Evolutionary conservation across 2,329 filamentous ascomycete genomes (phyloP), one percentile per base, ranked within the genome.

Genomic region (Stemphylium beticola): DNA sequence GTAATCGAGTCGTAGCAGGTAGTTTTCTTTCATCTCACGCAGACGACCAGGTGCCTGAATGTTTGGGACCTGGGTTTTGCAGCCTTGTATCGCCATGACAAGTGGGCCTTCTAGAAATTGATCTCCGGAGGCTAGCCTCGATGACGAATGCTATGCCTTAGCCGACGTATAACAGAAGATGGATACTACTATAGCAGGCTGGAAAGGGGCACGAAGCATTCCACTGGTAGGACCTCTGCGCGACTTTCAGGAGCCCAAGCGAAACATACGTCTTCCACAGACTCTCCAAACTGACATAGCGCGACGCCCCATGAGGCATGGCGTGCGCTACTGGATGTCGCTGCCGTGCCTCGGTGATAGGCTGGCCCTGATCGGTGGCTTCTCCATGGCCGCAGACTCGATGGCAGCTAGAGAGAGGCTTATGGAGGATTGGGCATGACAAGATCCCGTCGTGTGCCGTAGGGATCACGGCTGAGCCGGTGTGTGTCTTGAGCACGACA

Each of bases 311-410:
- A 58, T 53, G 34, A 45, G 53, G 36, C 14, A 56, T 31, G 41
- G 48, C 37, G 49, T 26, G 14, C 41, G 45, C 53, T 52, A 44
- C 15, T 48, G 20, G 29, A 49, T 36, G 45, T 48, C 31, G 54
- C 40, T 44, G 37, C 41, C 41, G 20, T 44, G 45, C 40, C 31
- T 49, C 31, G 31, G 31, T 45, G 39, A 54, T 44, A 41, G 34
- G 38, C 52, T 26, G 43, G 33, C 33, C 33, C 47, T 40, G 37
- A 43, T 49, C 63, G 64, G 65, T 39, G 32, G 36, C 55, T 44
- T 49, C 64, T 67, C 68, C 64, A 64, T 39, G 57, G 55, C 51
- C 52, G 54, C 53, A 60, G 62, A 68, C 66, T 71, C 62, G 65
- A 67, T 55, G 42, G 50, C 29, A 32, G 56, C 48, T 47, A 51